Evolutionary conservation across 352 stramenopile species (phyloP), one percentile per base, ranked within the genome.

Genomic region (Phytopythium mirpurense): DNA sequence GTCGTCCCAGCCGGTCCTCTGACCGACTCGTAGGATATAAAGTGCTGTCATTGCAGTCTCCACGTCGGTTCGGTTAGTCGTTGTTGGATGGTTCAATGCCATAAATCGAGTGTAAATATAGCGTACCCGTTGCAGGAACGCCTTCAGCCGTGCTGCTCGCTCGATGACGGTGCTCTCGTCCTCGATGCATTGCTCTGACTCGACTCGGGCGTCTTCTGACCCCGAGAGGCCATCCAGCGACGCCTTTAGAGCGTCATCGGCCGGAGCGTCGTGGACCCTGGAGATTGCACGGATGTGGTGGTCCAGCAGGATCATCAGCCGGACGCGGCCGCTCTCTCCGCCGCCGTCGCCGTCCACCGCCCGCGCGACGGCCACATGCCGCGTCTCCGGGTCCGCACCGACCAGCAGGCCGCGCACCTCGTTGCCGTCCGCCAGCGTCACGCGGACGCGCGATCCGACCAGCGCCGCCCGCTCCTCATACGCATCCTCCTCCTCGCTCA

Each of bases 331-430:
- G 23, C 45, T 41, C 36, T 27, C 8, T 18, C 58, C 37, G 0
- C 31, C 29, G 23, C 15, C 18, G 36, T 23, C 18, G 7, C 18
- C 18, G 15, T 41, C 36, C 18, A 23, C 18, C 36, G 36, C 6
- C 41, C 47, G 59, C 35, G 84, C 26, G 26, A 88, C 53, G 41
- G 67, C 76, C 27, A 85, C 72, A 53, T 78, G 59, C 50, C 71
- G 69, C 34, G 57, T 85, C 54, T 80, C 72, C 1, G 76, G 76
- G 54, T 89, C 75, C 38, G 86, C 67, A 44, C 59, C 72, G 50
- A 80, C 80, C 21, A 89, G 51, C 23, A 87, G 53, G 11, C 78
- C 78, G 32, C 48, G 42, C 5, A 60, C 59, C 27, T 56, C 67
- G 19, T 70, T 80, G 15, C 53, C 50, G 50, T 82, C 75, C 21